Conservation (phyloP, 106 monocot genomes). For the Allium fistulosum region DNA sequence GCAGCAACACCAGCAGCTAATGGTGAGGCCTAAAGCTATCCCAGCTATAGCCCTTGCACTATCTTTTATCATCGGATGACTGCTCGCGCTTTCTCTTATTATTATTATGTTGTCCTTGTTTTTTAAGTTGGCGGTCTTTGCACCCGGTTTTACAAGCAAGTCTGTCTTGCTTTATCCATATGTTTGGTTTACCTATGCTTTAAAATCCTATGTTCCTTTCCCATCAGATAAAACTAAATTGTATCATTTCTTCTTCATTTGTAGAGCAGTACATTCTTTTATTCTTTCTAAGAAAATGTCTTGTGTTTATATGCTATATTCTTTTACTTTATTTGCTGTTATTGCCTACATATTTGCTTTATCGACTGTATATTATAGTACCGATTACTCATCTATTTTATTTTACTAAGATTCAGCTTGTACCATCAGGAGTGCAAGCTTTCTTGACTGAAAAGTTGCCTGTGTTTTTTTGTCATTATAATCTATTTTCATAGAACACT, state of each 20-base stretch:
- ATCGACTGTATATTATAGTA: too few relatives aligned
- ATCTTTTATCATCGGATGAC: neutral
- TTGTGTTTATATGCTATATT: too few relatives aligned
- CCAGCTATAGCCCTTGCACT: too few relatives aligned
- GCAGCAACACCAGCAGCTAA: neutral
- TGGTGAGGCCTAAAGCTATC: neutral
- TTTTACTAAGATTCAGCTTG: too few relatives aligned
- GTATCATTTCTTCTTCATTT: conserved; percentile 3
- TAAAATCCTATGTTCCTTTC: neutral
- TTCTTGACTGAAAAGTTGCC: too few relatives aligned
- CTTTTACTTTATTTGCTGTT: too few relatives aligned
- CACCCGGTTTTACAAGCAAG: neutral
- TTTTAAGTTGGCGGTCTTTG: neutral
- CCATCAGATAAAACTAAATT: conserved; percentile 12
- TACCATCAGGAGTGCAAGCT: too few relatives aligned
- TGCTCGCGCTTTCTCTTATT: neutral
- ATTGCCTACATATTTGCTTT: too few relatives aligned
- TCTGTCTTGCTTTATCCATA: neutral
- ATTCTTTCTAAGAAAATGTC: conserved; percentile 3
- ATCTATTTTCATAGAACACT: too few relatives aligned
- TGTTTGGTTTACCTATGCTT: neutral
- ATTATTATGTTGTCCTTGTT: neutral
- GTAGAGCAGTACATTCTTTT: conserved; percentile 27
- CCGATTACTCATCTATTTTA: too few relatives aligned
- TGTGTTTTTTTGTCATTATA: too few relatives aligned